phyloP scores from a whole-genome alignment of 2,329 filamentous ascomycete species.

The Hymenoscyphus fructigenus region DNA sequence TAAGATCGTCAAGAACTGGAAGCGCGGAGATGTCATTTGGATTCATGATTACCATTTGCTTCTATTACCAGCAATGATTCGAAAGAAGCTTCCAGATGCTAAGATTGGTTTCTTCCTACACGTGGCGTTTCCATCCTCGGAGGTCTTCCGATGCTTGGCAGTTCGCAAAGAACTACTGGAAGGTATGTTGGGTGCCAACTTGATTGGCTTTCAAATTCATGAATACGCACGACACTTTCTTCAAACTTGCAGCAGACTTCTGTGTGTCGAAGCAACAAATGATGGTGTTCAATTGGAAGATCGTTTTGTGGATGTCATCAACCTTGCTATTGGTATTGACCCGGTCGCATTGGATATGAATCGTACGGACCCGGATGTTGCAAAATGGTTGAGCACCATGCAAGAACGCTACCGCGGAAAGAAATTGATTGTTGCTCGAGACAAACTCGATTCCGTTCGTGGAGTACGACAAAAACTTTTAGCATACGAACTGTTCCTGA shows the following conservation, averaged over 20 bases:
- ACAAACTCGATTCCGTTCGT: conserved; percentile 90
- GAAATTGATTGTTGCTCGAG: conserved; percentile 85
- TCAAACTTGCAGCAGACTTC: conserved; percentile 88
- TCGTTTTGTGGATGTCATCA: conserved; percentile 85
- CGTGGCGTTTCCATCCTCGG: conserved; percentile 91
- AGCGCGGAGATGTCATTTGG: conserved; percentile 90
- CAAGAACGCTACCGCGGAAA: conserved; percentile 84
- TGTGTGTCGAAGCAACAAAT: conserved; percentile 85
- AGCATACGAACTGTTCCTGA: conserved; percentile 86
- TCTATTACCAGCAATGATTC: conserved; percentile 84
- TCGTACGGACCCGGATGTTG: conserved; percentile 70
- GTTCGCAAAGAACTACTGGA: conserved; percentile 84
- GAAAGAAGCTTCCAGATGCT: conserved; percentile 85
- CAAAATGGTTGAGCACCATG: conserved; percentile 76
- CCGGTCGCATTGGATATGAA: conserved; percentile 71
- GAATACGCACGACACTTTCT: conserved; percentile 94
- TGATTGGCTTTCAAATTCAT: conserved; percentile 89
- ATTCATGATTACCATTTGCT: conserved; percentile 94
- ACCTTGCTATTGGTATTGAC: conserved; percentile 87
- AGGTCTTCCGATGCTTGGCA: conserved; percentile 90
- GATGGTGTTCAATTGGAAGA: conserved; percentile 90
- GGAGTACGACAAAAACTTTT: conserved; percentile 92
- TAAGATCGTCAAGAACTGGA: conserved; percentile 87
- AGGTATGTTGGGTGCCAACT: conserved; percentile 88
- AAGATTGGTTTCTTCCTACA: conserved; percentile 97